Percentiles rank a stretch among this genome's conserved stretches.
Evolutionary conservation across 2,329 filamentous ascomycete species (phyloP).

Genomic region (Fusarium bactridioides): DNA sequence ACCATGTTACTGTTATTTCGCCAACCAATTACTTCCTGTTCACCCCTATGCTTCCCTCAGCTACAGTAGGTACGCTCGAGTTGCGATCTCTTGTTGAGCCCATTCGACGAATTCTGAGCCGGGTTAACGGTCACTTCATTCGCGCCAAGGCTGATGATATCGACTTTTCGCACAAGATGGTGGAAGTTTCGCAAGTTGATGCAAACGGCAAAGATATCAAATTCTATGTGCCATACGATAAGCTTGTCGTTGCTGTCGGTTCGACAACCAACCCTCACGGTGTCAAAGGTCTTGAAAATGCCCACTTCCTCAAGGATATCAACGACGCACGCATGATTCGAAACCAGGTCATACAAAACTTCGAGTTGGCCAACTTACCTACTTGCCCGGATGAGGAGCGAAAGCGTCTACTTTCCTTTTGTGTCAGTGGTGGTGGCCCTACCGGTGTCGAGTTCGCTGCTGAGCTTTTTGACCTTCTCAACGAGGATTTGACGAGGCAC

Average conservation of each 20-base stretch:
- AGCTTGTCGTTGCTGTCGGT: slow-evolving; percentile 90
- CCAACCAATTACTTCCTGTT: slow-evolving; percentile 98
- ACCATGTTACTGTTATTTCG: slow-evolving; percentile 94
- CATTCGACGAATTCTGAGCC: slow-evolving; percentile 81
- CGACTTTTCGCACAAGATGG: slow-evolving; percentile 88
- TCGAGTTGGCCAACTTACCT: slow-evolving; percentile 91
- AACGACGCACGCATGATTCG: slow-evolving; percentile 89
- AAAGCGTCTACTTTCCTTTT: slow-evolving; percentile 87
- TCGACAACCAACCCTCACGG: slow-evolving; percentile 95
- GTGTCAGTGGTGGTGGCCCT: slow-evolving; percentile 86
- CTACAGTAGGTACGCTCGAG: slow-evolving; percentile 94
- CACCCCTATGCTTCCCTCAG: slow-evolving; percentile 96
- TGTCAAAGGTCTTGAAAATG: slow-evolving; percentile 92
- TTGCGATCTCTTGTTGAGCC: slow-evolving; percentile 92
- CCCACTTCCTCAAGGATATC: slow-evolving; percentile 94
- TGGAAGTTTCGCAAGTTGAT: slow-evolving; percentile 83
- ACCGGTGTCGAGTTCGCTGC: slow-evolving; percentile 87
- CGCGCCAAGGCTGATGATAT: slow-evolving; percentile 88
- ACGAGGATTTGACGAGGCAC: slow-evolving; percentile 85
- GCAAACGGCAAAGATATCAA: slow-evolving; percentile 73
- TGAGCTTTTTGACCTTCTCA: slow-evolving; percentile 93
- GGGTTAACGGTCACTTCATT: slow-evolving; percentile 87
- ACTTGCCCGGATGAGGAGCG: slow-evolving; percentile 91
- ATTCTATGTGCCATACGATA: slow-evolving; percentile 98
- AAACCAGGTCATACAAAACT: slow-evolving; percentile 86